Percentiles rank a stretch among this genome's conserved stretches.
Evolutionary conservation across 2,329 filamentous ascomycete species (phyloP).

Genomic region (Fusarium phyllophilum): DNA sequence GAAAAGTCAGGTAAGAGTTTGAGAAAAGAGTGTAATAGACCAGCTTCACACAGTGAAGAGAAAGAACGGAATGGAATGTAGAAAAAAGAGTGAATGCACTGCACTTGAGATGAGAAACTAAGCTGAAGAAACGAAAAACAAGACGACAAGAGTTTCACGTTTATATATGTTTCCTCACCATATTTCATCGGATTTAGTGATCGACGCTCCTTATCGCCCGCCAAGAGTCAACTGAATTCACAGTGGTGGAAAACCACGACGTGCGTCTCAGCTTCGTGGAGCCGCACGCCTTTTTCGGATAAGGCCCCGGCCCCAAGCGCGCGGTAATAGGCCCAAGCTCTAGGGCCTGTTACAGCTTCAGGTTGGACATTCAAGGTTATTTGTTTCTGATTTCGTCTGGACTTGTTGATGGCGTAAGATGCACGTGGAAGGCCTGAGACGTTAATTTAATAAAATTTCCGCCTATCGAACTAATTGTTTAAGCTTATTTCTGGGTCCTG

Average conservation of each 20-base stretch:
- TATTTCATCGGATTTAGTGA: neutral
- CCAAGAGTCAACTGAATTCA: slow-evolving; percentile 19
- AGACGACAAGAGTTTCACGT: neutral
- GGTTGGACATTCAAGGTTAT: neutral
- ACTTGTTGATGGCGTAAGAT: neutral
- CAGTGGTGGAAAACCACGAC: slow-evolving; percentile 35
- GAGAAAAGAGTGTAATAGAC: slow-evolving; percentile 31
- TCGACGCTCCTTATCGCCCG: neutral
- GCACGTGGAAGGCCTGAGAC: neutral
- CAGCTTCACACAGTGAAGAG: slow-evolving; percentile 47
- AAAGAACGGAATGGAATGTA: slow-evolving; percentile 34
- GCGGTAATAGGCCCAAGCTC: slow-evolving; percentile 10
- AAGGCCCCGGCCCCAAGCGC: slow-evolving; percentile 29
- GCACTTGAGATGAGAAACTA: slow-evolving; percentile 26
- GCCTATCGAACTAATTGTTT: neutral
- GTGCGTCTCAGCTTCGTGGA: slow-evolving; percentile 41
- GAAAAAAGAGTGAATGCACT: slow-evolving; percentile 23
- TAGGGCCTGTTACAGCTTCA: slow-evolving; percentile 6
- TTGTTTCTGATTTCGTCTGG: neutral
- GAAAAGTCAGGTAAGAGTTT: neutral
- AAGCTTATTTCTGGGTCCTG: slow-evolving; percentile 1
- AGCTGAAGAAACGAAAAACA: slow-evolving; percentile 23
- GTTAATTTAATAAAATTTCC: neutral
- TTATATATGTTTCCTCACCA: slow-evolving; percentile 23
- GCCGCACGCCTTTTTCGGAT: slow-evolving; percentile 20